A percentile compares a stretch with the other conserved stretches of the same genome.
Conservation (phyloP, 1,139 yeast species). For the Chernovozyma sophiae-reginae region DNA sequence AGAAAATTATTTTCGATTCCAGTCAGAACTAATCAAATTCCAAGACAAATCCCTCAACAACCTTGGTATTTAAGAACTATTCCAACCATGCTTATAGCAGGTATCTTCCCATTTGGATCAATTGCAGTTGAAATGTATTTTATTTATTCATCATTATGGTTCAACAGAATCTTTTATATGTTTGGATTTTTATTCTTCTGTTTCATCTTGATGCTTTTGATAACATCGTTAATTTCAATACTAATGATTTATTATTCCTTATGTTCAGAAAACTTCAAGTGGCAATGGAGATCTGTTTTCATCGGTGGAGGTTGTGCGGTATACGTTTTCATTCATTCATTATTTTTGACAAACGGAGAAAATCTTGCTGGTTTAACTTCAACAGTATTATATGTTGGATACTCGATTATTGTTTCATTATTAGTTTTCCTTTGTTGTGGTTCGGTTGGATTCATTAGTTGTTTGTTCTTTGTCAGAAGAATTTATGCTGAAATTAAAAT, state of each 20-base stretch:
- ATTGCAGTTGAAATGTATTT: conserved; percentile 94
- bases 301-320: conserved; percentile 88
- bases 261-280: conserved; percentile 87
- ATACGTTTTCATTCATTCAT: conserved; percentile 81
- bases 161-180: conserved; percentile 91
- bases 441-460: conserved; percentile 76
- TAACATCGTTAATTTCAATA: conserved; percentile 78
- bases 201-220: conserved; percentile 71
- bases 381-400: conserved; percentile 78
- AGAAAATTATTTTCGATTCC: conserved; percentile 60
- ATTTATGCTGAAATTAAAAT: conserved; percentile 85
- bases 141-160: conserved; percentile 86
- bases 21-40: conserved; percentile 88
- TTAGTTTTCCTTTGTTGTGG: conserved; percentile 83
- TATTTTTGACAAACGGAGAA: conserved; percentile 64
- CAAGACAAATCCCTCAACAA: conserved; percentile 91
- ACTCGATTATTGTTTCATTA: conserved; percentile 67
- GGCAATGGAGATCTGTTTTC: conserved; percentile 95
- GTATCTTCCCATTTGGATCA: conserved; percentile 92
- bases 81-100: conserved; percentile 72
- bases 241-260: conserved; percentile 80
- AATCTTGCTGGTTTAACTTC: conserved; percentile 73
- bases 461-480: conserved; percentile 68
- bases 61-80: conserved; percentile 75
- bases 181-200: conserved; percentile 94